Evolutionary conservation across 352 stramenopile species (phyloP), one percentile per base, ranked within the genome.

Genomic region (Phytophthora hybrid): DNA sequence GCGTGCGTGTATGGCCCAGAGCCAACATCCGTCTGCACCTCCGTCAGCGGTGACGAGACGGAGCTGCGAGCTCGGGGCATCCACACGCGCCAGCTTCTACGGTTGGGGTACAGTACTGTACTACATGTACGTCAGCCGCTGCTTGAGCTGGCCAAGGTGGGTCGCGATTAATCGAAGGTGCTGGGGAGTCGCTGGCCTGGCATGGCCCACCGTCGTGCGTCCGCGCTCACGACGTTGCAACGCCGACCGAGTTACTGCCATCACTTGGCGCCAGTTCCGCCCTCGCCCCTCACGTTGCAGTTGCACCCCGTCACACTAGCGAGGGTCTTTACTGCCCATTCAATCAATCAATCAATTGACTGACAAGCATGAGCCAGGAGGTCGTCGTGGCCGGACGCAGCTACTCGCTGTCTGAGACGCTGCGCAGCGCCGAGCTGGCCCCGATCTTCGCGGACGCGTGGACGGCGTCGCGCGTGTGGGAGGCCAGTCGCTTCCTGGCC

Each of bases 401-500:
- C 49, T 95, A 89, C 69, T 71, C 74, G 66, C 79, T 96, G 65
- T 96, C 89, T 11, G 89, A 96, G 81, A 94, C 88, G 63, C 79
- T 96, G 46, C 66, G 79, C 57, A 88, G 80, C 69, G 79, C 82
- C 51, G 79, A 90, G 72, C 82, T 96, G 29, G 89, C 86, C 21
- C 86, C 88, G 26, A 91, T 96, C 74, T 96, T 96, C 71, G 84
- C 74, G 1, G 89, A 96, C 62, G 86, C 87, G 5, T 96, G 89
- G 89, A 96, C 88, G 6, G 88, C 87, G 0, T 94, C 87, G 21
- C 84, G 82, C 23, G 88, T 95, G 31, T 95, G 88, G 88, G 74
- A 84, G 31, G 83, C 87, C 16, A 94, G 87, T 56, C 66, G 77
- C 54, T 96, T 93, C 71, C 69, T 96, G 18, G 75, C 87, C 4